Conservation (phyloP, 148 eudicot species). For the Vaccinium vitisidaea region DNA sequence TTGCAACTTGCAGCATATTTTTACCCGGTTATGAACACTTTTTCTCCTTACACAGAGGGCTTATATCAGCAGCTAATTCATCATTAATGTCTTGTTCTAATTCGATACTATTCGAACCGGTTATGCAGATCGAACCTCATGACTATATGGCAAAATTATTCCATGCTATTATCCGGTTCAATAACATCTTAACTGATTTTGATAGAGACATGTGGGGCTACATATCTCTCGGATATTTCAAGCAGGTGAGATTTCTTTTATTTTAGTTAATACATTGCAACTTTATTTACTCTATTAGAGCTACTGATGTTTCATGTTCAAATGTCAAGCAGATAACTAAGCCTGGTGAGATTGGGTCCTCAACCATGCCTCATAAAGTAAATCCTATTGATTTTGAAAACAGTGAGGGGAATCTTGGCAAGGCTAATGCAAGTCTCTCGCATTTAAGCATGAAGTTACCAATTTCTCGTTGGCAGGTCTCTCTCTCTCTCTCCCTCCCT, state of each 20-base stretch:
- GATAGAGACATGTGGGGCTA: slow-evolving; percentile 92
- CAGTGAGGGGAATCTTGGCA: slow-evolving; percentile 95
- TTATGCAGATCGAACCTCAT: slow-evolving; percentile 87
- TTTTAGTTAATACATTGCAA: neutral
- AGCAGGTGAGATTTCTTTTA: slow-evolving; percentile 58
- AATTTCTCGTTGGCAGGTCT: slow-evolving; percentile 96
- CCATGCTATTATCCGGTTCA: slow-evolving; percentile 68
- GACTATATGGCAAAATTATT: slow-evolving; percentile 94
- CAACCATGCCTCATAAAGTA: slow-evolving; percentile 99
- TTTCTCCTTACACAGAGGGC: neutral
- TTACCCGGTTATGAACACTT: neutral
- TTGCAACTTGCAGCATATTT: neutral
- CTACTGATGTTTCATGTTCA: slow-evolving; percentile 1
- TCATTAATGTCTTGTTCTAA: neutral
- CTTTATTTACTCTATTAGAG: slow-evolving; percentile 11
- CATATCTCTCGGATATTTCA: slow-evolving; percentile 80
- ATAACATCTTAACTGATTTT: slow-evolving; percentile 79
- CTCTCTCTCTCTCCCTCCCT: neutral
- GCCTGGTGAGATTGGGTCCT: slow-evolving; percentile 95
- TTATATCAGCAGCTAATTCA: neutral
- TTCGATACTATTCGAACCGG: neutral
- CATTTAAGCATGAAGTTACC: slow-evolving; percentile 74
- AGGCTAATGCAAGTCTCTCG: slow-evolving; percentile 76
- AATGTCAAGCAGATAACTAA: slow-evolving; percentile 56
- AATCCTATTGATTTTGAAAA: slow-evolving; percentile 98